These are phyloP conservation scores for Trichophyton equinum DNA, from an alignment of 2,329 filamentous ascomycete genomes.

Conservation along the genomic window DNA sequence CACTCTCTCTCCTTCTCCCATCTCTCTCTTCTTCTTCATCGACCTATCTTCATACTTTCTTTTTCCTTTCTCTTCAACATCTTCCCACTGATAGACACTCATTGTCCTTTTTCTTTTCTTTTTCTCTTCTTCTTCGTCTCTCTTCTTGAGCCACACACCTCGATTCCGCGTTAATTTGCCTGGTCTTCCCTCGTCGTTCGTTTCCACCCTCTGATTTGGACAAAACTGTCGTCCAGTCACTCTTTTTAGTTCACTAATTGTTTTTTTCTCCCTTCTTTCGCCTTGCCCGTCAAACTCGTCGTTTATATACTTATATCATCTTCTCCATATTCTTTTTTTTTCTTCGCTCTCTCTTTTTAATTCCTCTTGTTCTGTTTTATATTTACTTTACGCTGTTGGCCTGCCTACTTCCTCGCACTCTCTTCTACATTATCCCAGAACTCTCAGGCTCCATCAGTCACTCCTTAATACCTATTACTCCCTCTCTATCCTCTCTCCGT, in stretches of 20 bases:
- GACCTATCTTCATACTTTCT: slow-evolving; percentile 5
- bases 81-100: slow-evolving; percentile 5
- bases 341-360: slow-evolving; percentile 7
- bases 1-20: not conserved
- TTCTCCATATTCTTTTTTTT: slow-evolving; percentile 14
- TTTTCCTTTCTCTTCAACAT: slow-evolving; percentile 12
- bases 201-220: slow-evolving; percentile 2
- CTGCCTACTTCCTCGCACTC: not conserved
- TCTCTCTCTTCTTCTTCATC: slow-evolving; percentile 12
- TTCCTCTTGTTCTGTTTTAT: not conserved
- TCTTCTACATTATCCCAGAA: not conserved
- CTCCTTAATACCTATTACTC: slow-evolving; percentile 1
- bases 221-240: slow-evolving; percentile 6
- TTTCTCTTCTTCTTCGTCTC: slow-evolving; percentile 5
- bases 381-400: not conserved
- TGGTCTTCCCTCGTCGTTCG: not conserved
- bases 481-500: not conserved
- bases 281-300: slow-evolving; percentile 10
- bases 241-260: slow-evolving; percentile 12
- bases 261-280: slow-evolving; percentile 12
- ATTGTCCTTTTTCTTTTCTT: not conserved
- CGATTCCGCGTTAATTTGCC: not conserved
- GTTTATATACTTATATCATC: slow-evolving; percentile 23
- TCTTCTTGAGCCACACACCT: slow-evolving; percentile 8
- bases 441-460: not conserved